phyloP scores from a whole-genome alignment of 768 basidiomycete genomes.

The Galerina marginata region DNA sequence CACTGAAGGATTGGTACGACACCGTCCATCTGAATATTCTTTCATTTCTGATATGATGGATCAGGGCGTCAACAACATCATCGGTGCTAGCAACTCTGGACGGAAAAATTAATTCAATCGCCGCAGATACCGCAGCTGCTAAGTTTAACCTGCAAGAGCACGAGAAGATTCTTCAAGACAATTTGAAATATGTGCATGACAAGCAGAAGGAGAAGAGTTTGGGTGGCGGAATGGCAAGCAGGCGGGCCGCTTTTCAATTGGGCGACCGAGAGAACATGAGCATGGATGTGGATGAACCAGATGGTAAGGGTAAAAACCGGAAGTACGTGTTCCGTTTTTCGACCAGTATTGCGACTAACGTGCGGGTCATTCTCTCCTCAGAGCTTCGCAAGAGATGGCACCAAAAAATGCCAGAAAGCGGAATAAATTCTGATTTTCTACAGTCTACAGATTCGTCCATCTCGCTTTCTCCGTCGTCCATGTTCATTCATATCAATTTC shows the following conservation, averaged over 20 bases:
- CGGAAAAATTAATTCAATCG: slow-evolving; percentile 64
- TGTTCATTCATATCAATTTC: slow-evolving; percentile 2
- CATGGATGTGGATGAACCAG: slow-evolving; percentile 74
- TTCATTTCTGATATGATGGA: slow-evolving; percentile 6
- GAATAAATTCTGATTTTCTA: slow-evolving; percentile 51
- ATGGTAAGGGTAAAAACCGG: slow-evolving; percentile 62
- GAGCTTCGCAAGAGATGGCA: slow-evolving; percentile 45
- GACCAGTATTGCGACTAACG: not conserved
- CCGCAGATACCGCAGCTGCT: slow-evolving; percentile 43
- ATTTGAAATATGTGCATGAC: slow-evolving; percentile 65
- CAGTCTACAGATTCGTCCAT: not conserved
- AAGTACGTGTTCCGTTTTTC: slow-evolving; percentile 49
- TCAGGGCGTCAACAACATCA: slow-evolving; percentile 74
- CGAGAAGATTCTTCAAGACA: slow-evolving; percentile 56
- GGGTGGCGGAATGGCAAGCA: slow-evolving; percentile 33
- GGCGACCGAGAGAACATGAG: slow-evolving; percentile 41
- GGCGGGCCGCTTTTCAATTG: slow-evolving; percentile 24
- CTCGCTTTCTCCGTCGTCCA: slow-evolving; percentile 3
- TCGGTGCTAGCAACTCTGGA: slow-evolving; percentile 77
- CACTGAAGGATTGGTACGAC: slow-evolving; percentile 70
- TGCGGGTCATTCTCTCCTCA: slow-evolving; percentile 19
- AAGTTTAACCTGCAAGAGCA: slow-evolving; percentile 56
- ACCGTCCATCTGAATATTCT: not conserved
- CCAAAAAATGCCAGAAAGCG: slow-evolving; percentile 62
- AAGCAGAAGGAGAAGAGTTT: slow-evolving; percentile 64